These are phyloP conservation scores for Ophiocordyceps camponoti-leonardi DNA, from an alignment of 2,329 filamentous ascomycete genomes.

Conservation along the genomic window DNA sequence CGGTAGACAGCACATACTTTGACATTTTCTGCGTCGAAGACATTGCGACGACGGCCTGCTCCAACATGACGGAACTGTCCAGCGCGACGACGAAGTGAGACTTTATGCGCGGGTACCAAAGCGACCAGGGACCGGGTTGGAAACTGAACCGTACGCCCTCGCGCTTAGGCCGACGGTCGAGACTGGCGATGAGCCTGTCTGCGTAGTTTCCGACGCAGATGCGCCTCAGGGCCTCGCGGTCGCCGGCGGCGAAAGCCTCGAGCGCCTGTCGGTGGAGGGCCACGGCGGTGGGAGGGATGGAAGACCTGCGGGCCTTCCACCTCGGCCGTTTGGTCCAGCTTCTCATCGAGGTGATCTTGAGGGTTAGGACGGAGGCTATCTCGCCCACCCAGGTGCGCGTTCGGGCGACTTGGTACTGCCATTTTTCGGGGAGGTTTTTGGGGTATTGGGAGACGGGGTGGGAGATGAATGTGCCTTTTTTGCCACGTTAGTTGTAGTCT, in stretches of 20 bases:
- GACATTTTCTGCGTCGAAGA: slow-evolving; percentile 35
- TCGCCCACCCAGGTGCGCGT: slow-evolving; percentile 18
- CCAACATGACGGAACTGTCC: slow-evolving; percentile 16
- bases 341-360: slow-evolving; percentile 29
- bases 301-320: slow-evolving; percentile 23
- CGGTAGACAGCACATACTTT: slow-evolving; percentile 19
- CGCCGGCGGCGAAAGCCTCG: slow-evolving; percentile 40
- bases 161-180: slow-evolving; percentile 30
- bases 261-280: slow-evolving; percentile 44
- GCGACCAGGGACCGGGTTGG: slow-evolving; percentile 25
- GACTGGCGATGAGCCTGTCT: slow-evolving; percentile 30
- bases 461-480: slow-evolving; percentile 30
- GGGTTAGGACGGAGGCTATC: slow-evolving; percentile 15
- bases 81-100: slow-evolving; percentile 30
- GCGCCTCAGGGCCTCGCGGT: slow-evolving; percentile 28
- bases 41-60: slow-evolving; percentile 44
- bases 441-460: slow-evolving; percentile 20
- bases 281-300: slow-evolving; percentile 34
- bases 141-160: slow-evolving; percentile 36
- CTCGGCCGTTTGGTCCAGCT: slow-evolving; percentile 20
- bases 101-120: slow-evolving; percentile 29
- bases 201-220: slow-evolving; percentile 38
- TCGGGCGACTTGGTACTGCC: slow-evolving; percentile 20
- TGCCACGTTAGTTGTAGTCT: neutral
- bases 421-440: slow-evolving; percentile 10